Evolutionary conservation across 352 stramenopile genomes (phyloP).

Genomic region (Thraustochytrium sp.): DNA sequence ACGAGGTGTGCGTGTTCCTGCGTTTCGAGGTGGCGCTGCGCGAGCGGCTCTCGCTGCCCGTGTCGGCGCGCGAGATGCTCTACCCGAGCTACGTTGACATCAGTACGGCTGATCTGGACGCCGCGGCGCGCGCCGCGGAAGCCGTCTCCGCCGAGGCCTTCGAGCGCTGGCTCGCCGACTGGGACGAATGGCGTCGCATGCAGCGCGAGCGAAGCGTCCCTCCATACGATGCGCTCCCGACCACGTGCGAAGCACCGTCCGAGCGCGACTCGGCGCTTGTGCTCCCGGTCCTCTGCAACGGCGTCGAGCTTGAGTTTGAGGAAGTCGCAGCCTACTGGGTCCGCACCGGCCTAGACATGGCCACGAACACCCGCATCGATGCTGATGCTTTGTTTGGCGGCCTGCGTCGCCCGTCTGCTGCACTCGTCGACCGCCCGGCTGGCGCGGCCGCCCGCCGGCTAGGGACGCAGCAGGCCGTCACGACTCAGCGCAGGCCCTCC

Average conservation of each 20-base stretch:
- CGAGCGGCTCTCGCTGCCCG: background rate
- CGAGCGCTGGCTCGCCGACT: background rate
- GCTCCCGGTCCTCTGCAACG: background rate
- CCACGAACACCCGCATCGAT: background rate
- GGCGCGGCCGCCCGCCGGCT: too few species aligned
- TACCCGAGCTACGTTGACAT: slow-evolving; percentile 8
- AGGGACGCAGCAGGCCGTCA: too few species aligned
- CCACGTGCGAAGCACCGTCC: background rate
- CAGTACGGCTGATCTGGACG: background rate
- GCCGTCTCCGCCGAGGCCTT: background rate
- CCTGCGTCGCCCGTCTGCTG: background rate
- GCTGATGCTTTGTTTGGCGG: background rate
- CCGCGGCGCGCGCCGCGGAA: background rate
- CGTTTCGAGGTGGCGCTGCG: background rate
- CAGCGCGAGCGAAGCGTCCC: background rate
- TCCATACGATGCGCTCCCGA: background rate
- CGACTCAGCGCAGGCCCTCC: too few species aligned
- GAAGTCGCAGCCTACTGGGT: background rate
- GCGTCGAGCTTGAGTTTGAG: background rate
- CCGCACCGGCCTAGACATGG: background rate
- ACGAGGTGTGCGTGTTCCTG: slow-evolving; percentile 30
- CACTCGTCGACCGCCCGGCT: too few species aligned
- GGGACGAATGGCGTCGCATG: slow-evolving; percentile 28
- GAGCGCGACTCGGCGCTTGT: background rate
- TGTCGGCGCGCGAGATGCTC: background rate